Evolutionary conservation across 192 early-diverging fungal genomes (phyloP).

Genomic region (Phlyctochytrium arcticum): DNA sequence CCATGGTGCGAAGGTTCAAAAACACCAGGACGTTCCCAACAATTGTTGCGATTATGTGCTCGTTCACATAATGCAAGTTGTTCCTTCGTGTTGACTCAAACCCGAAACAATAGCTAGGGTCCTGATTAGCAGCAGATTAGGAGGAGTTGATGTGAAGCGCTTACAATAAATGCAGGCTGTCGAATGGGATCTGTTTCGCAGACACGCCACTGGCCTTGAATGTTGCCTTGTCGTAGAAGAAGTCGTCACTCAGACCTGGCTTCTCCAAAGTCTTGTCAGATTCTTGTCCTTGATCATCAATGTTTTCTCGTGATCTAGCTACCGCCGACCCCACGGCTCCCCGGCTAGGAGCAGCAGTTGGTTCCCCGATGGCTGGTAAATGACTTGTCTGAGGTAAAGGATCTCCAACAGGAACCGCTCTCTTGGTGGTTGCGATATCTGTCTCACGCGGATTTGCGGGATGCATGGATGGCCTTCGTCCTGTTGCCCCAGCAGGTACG

Average conservation of each 20-base stretch:
- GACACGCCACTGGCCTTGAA: slow-evolving; percentile 17
- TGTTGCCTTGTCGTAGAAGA: slow-evolving; percentile 17
- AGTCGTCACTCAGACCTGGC: slow-evolving; percentile 24
- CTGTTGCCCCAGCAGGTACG: background rate
- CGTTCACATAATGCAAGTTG: slow-evolving; percentile 53
- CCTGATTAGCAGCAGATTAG: background rate
- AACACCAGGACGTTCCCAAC: slow-evolving; percentile 56
- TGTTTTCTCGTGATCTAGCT: background rate
- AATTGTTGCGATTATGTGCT: slow-evolving; percentile 39
- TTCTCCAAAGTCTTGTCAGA: background rate
- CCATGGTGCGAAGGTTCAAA: slow-evolving; percentile 45
- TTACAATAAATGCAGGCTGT: slow-evolving; percentile 32
- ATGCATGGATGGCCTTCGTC: background rate
- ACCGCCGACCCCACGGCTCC: slow-evolving; percentile 6
- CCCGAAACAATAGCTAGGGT: slow-evolving; percentile 46
- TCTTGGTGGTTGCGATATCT: background rate
- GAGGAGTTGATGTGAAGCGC: background rate
- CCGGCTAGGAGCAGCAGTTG: slow-evolving; percentile 1
- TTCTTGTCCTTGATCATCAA: background rate
- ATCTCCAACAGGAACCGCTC: slow-evolving; percentile 11
- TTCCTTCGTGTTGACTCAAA: slow-evolving; percentile 53
- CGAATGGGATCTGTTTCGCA: slow-evolving; percentile 27
- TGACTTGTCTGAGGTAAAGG: slow-evolving; percentile 6
- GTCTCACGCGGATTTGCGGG: background rate
- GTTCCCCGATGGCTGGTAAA: slow-evolving; percentile 4